Evolutionary conservation across 371 early-diverging fungal species (phyloP).

Genomic region (Mucor indicus): DNA sequence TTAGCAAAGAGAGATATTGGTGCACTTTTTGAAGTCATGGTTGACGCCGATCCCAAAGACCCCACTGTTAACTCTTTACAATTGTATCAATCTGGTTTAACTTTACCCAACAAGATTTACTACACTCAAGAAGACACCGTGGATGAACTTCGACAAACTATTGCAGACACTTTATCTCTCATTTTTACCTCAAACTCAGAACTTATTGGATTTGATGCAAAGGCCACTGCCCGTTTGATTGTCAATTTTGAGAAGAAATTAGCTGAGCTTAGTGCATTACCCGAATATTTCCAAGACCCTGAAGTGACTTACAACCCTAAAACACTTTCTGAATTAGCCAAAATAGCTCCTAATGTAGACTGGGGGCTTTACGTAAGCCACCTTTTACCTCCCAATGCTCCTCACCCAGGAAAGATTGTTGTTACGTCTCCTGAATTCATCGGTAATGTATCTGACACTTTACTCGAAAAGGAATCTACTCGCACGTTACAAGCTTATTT

Average conservation of each 20-base stretch:
- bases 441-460: conserved; percentile 19
- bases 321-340: conserved; percentile 31
- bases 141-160: conserved; percentile 25
- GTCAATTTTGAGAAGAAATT: conserved; percentile 47
- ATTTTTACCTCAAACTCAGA: conserved; percentile 4
- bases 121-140: conserved; percentile 42
- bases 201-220: neutral
- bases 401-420: conserved; percentile 28
- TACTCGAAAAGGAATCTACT: conserved; percentile 25
- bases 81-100: conserved; percentile 49
- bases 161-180: conserved; percentile 23
- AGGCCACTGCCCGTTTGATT: conserved; percentile 29
- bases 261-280: conserved; percentile 28
- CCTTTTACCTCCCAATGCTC: conserved; percentile 21
- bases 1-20: conserved; percentile 12
- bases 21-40: conserved; percentile 16
- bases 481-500: conserved; percentile 40
- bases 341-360: conserved; percentile 38
- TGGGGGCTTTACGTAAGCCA: conserved; percentile 38
- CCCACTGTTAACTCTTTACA: conserved; percentile 41
- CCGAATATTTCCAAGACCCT: conserved; percentile 38
- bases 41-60: conserved; percentile 42
- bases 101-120: conserved; percentile 58
- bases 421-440: conserved; percentile 45
- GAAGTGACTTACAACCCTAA: conserved; percentile 49